phyloP scores from a whole-genome alignment of 352 stramenopile genomes.

The Thalassiosira mediterranea region DNA sequence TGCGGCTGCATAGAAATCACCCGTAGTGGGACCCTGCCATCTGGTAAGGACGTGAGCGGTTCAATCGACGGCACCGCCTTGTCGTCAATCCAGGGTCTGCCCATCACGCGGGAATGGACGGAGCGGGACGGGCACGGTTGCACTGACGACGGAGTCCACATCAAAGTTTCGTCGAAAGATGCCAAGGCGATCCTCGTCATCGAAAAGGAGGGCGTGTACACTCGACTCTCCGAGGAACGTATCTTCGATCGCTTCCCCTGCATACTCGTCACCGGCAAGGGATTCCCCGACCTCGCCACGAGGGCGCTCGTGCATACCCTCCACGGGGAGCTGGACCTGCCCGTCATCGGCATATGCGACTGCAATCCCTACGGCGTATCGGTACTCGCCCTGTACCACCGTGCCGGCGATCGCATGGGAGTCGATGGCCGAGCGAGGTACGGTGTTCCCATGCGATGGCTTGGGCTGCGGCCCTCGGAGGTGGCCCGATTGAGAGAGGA shows the following conservation, averaged over 20 bases:
- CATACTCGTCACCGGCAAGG: slow-evolving; percentile 92
- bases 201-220: slow-evolving; percentile 96
- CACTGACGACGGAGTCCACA: slow-evolving; percentile 42
- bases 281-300: slow-evolving; percentile 93
- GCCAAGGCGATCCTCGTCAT: slow-evolving; percentile 91
- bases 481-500: slow-evolving; percentile 41
- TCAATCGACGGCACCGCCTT: slow-evolving; percentile 63
- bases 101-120: slow-evolving; percentile 71
- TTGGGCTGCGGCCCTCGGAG: slow-evolving; percentile 90
- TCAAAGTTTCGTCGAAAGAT: slow-evolving; percentile 51
- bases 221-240: slow-evolving; percentile 86
- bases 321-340: slow-evolving; percentile 83
- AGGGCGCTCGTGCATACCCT: slow-evolving; percentile 89
- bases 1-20: slow-evolving; percentile 59
- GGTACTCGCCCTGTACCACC: slow-evolving; percentile 92
- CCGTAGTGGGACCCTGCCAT: slow-evolving; percentile 43
- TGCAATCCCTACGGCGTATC: slow-evolving; percentile 93
- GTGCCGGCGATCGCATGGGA: slow-evolving; percentile 84
- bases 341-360: slow-evolving; percentile 91
- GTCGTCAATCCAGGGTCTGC: slow-evolving; percentile 70
- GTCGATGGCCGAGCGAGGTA: slow-evolving; percentile 68
- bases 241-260: slow-evolving; percentile 89
- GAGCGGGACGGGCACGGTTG: slow-evolving; percentile 34
- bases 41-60: slow-evolving; percentile 44
- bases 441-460: slow-evolving; percentile 86